Base-by-base conservation (phyloP, 345 rosid genomes). In the Brassica nigra region DNA sequence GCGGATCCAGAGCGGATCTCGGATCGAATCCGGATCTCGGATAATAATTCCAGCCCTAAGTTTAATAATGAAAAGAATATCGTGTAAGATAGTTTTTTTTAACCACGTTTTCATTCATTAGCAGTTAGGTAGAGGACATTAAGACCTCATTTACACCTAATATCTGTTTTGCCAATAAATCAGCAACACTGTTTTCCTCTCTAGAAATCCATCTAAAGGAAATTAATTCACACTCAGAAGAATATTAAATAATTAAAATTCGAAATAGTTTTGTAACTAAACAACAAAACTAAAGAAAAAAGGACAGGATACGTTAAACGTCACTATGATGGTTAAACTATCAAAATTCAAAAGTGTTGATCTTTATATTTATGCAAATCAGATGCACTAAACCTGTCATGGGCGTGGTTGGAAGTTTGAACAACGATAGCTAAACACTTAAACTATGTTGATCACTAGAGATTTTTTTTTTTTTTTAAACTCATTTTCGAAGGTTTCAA, bases 401-500 rank as follows among this genome's bases (percentile, higher is more conserved):
- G 37, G 12, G 47, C 61, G 15, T 62, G 64, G 75, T 70, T 31
- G 70, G 31, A 36, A 52, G 75, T 70, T 44, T 65, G 42, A 37
- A 63, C 66, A 70, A 1, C 20, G 18, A 62, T 28, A 63, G 15
- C 18, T 18, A 18, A 18, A 18, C 18, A 18, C 18, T 54, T 34
- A 34, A 31, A 10, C 15, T 70, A 27, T 62, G 37, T 69, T 4
- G 34, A 59, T 9, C 10, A 28, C 28, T 11, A 28, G 7, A 62
- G 5, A 29, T 0, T 18, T 18, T 18, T 18, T 18, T 18, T 18
- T 18, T 18, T 18, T 18, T n/a, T n/a, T n/a, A n/a, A 65, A 23
- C n/a, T 58, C 11, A 8, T 76, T 67, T 68, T 37, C 58, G 0
- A 27, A n/a, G n/a, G 2, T 4, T 34, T 34, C 1, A 34, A 34